Percentiles rank a stretch among this genome's conserved stretches.
phyloP scores from a whole-genome alignment of 1,139 yeast species.

The Yamadazyma songkhlaensis region DNA sequence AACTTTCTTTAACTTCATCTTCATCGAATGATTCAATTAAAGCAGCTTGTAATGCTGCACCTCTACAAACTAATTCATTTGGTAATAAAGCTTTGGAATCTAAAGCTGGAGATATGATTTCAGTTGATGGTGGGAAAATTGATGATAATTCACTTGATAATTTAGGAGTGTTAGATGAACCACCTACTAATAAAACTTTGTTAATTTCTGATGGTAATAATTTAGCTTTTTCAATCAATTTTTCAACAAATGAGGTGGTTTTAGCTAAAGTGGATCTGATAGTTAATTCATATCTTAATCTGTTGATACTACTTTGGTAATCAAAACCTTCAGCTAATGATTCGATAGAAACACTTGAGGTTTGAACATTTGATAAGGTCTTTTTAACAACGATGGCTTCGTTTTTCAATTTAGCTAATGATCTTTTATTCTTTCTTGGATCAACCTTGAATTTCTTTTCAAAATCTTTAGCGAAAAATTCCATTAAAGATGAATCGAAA shows the following conservation, averaged over 20 bases:
- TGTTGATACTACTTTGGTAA: slow-evolving; percentile 88
- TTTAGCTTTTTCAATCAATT: slow-evolving; percentile 75
- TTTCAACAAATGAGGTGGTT: slow-evolving; percentile 74
- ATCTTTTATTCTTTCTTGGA: slow-evolving; percentile 79
- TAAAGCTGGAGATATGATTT: slow-evolving; percentile 70
- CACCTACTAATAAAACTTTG: slow-evolving; percentile 92
- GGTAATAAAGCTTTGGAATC: slow-evolving; percentile 83
- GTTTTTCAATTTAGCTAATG: slow-evolving; percentile 82
- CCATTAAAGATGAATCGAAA: slow-evolving; percentile 77
- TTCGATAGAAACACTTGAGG: slow-evolving; percentile 92
- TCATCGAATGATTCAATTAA: slow-evolving; percentile 80
- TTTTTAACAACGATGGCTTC: slow-evolving; percentile 86
- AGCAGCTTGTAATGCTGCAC: slow-evolving; percentile 97
- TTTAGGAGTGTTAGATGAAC: slow-evolving; percentile 90
- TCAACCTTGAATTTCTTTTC: slow-evolving; percentile 81
- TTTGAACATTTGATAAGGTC: slow-evolving; percentile 86
- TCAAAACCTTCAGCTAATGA: slow-evolving; percentile 93
- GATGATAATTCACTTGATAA: slow-evolving; percentile 71
- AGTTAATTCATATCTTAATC: slow-evolving; percentile 89
- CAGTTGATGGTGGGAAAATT: slow-evolving; percentile 80
- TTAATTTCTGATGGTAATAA: slow-evolving; percentile 84
- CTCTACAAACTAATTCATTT: slow-evolving; percentile 86
- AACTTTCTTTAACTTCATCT: slow-evolving; percentile 81
- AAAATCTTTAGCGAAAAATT: slow-evolving; percentile 88
- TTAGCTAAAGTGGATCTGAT: slow-evolving; percentile 75